phyloP scores from a whole-genome alignment of 306 rosid species.

The Argentina anserina region DNA sequence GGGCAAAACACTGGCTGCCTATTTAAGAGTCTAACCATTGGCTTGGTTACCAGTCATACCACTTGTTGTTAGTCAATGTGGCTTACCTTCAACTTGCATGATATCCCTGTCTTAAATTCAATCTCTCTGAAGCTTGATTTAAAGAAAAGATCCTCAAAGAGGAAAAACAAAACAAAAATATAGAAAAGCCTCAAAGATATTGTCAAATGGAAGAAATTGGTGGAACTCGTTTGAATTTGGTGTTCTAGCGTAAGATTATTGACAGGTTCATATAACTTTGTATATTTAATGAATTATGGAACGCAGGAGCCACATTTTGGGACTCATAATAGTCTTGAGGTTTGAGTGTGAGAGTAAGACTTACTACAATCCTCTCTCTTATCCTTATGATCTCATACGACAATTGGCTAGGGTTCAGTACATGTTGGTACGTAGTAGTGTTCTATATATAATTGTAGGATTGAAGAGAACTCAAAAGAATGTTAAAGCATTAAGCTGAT shows the following conservation, averaged over 20 bases:
- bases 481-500: not conserved
- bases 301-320: not conserved
- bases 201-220: not conserved
- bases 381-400: not conserved
- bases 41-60: not conserved
- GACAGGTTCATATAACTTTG: not conserved
- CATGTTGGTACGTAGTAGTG: too few relatives aligned
- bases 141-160: not conserved
- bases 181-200: too few relatives aligned
- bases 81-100: not conserved
- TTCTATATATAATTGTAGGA: not conserved
- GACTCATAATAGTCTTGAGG: not conserved
- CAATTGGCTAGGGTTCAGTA: not conserved
- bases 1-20: not conserved
- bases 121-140: not conserved
- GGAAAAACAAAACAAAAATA: too few relatives aligned
- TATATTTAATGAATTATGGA: not conserved
- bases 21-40: not conserved
- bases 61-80: not conserved
- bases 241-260: not conserved
- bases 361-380: not conserved
- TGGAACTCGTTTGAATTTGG: not conserved
- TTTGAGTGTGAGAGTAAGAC: not conserved
- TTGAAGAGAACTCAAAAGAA: not conserved
- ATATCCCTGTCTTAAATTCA: not conserved